Evolutionary conservation across 371 early-diverging fungal species (phyloP), one percentile per base, ranked within the genome.

Genomic region (Lichtheimia corymbifera): DNA sequence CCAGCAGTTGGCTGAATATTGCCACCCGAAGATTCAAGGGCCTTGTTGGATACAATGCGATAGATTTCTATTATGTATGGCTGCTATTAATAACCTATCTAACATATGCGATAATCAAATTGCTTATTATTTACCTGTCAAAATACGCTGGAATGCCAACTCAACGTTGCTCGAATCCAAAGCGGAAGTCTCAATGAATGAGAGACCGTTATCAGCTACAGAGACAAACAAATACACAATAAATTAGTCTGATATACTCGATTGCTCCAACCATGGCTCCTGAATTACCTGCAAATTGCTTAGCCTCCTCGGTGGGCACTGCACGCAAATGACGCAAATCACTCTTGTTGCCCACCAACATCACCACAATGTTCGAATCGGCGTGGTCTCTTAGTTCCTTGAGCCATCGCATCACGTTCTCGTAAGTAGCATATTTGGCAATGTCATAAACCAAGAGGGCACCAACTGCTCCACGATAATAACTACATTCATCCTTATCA

Each of bases 381-480:
- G 99, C 98, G 71, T 98, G 96, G 70, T 99, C 97, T 67, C 97
- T 93, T 49, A 99, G 86, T 75, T 99, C 99, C 75, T 94, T 96
- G 55, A 99, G 85, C 99, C 99, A 99, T 53, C 96, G 90, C 50
- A 85, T 88, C 22, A 95, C 96, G 72, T 95, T 97, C 70, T 97
- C 95, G 70, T 95, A 97, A 11, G 97, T 96, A 30, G 83, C 76
- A 67, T 96, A 93, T 78, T 97, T 94, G 52, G 99, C 93, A 74
- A 99, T 95, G 76, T 99, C 99, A 73, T 99, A 99, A n/a, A 99
- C 99, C 42, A 99, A 83, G 64, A 99, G 83, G 35, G 99, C 99
- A 22, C 99, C 99, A n/a, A 94, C 92, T 18, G 99, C 98, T 20
- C 99, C 99, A 69, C 99, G 97, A 83, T 99, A 99, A 80, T 99